Evolutionary conservation across 306 rosid genomes (phyloP).

Genomic region (Vigna angularis): DNA sequence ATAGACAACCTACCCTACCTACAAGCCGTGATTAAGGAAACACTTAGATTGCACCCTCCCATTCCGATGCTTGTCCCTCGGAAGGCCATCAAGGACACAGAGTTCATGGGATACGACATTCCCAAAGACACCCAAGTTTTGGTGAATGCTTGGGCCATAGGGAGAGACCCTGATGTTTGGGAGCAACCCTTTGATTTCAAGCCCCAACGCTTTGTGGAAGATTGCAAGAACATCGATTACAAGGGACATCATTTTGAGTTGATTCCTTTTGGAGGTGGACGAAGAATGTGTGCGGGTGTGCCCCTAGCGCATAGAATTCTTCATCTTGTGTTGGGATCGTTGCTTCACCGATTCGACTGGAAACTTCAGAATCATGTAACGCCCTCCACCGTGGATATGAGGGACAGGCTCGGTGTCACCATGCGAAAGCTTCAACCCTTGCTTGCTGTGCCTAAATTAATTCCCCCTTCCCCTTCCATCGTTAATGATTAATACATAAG

Average conservation of each 20-base stretch:
- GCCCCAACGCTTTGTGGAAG: conserved; percentile 60
- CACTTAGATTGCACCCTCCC: conserved; percentile 63
- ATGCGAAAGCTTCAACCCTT: conserved; percentile 55
- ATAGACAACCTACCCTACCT: conserved; percentile 58
- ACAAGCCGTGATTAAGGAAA: conserved; percentile 55
- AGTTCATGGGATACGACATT: conserved; percentile 52
- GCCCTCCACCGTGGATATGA: conserved; percentile 52
- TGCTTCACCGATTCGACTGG: conserved; percentile 75
- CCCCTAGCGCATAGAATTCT: conserved; percentile 59
- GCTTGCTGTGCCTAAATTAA: conserved; percentile 50
- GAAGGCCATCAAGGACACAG: conserved; percentile 46
- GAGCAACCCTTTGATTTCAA: conserved; percentile 47
- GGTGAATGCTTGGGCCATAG: conserved; percentile 28
- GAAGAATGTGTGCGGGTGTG: conserved; percentile 67
- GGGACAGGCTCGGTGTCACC: conserved; percentile 51
- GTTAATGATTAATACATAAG: no score
- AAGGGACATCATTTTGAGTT: conserved; percentile 57
- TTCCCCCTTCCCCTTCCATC: neutral
- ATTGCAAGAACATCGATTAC: conserved; percentile 40
- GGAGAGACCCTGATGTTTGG: conserved; percentile 64
- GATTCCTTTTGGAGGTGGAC: conserved; percentile 60
- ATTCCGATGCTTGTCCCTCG: conserved; percentile 67
- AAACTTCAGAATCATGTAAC: conserved; percentile 48
- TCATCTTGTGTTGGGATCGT: conserved; percentile 48
- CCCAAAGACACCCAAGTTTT: conserved; percentile 65